Evolutionary conservation across 441 rosid genomes (phyloP).

Genomic region (Eruca vesicaria): DNA sequence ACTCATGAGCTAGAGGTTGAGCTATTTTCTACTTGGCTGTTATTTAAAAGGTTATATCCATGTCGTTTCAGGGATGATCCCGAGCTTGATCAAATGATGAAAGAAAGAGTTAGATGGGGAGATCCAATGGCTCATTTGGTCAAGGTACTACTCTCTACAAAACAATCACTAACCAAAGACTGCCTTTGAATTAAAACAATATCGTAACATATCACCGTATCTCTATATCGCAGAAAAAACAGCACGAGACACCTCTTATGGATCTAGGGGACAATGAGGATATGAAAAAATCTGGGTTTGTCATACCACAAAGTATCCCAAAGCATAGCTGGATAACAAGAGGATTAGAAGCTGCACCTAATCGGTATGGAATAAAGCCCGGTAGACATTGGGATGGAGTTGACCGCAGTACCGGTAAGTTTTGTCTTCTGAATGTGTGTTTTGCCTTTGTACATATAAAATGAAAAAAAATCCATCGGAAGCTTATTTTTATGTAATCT

Average conservation of each 20-base stretch:
- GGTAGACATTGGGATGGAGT: constrained; percentile 99
- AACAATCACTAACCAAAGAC: neutral
- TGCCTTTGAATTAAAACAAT: neutral
- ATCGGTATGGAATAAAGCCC: constrained; percentile 82
- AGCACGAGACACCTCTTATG: constrained; percentile 41
- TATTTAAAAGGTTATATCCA: neutral
- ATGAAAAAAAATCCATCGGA: neutral
- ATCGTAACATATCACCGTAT: neutral
- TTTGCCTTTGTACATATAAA: neutral
- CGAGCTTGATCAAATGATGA: constrained; percentile 73
- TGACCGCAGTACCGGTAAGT: constrained; percentile 78
- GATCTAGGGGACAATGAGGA: constrained; percentile 82
- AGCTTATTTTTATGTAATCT: neutral
- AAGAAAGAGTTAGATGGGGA: constrained; percentile 78
- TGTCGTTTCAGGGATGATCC: constrained; percentile 76
- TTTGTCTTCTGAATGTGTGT: constrained; percentile 1
- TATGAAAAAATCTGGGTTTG: constrained; percentile 90
- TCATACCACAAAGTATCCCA: constrained; percentile 81
- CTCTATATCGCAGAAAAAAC: constrained; percentile 51
- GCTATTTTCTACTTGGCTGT: constrained; percentile 3
- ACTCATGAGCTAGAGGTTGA: neutral
- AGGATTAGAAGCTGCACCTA: constrained; percentile 75
- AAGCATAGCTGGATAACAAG: constrained; percentile 84
- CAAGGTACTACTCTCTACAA: constrained; percentile 46
- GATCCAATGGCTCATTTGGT: constrained; percentile 98